Conservation (phyloP, 2,329 filamentous ascomycete genomes). For the Cercospora sesami region DNA sequence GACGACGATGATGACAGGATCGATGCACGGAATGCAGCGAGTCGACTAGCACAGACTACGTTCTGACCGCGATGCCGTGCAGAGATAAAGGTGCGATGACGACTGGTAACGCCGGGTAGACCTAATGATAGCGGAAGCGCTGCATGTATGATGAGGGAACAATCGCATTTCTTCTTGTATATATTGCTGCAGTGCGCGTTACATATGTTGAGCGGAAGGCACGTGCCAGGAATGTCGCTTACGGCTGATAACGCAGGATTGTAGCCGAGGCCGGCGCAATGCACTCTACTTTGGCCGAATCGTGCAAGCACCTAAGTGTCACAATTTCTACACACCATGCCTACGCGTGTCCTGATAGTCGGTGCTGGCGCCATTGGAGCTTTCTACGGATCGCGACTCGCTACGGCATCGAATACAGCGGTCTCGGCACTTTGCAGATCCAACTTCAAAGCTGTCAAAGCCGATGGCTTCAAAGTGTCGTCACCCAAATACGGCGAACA, state of each 20-base stretch:
- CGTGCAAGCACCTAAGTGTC: neutral
- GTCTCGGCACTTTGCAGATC: slow-evolving; percentile 73
- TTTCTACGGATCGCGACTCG: slow-evolving; percentile 69
- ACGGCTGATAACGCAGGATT: neutral
- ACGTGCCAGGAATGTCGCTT: slow-evolving; percentile 2
- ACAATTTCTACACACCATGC: slow-evolving; percentile 35
- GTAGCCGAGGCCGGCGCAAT: slow-evolving; percentile 1
- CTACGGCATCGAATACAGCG: slow-evolving; percentile 52
- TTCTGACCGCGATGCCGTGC: slow-evolving; percentile 58
- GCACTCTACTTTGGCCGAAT: neutral
- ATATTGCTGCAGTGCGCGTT: neutral
- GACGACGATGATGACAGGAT: slow-evolving; percentile 92
- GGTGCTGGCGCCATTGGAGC: slow-evolving; percentile 71
- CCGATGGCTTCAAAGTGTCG: slow-evolving; percentile 62
- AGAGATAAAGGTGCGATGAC: slow-evolving; percentile 7
- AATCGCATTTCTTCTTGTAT: slow-evolving; percentile 3
- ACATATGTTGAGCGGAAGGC: neutral
- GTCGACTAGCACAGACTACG: slow-evolving; percentile 87
- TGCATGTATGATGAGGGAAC: neutral
- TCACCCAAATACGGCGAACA: slow-evolving; percentile 69
- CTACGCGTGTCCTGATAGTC: slow-evolving; percentile 64
- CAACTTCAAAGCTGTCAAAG: slow-evolving; percentile 66
- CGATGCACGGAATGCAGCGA: slow-evolving; percentile 93
- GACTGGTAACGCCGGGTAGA: neutral
- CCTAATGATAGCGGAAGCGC: neutral